phyloP scores from a whole-genome alignment of 2,329 filamentous ascomycete genomes.

The Teratosphaeria nubilosa region DNA sequence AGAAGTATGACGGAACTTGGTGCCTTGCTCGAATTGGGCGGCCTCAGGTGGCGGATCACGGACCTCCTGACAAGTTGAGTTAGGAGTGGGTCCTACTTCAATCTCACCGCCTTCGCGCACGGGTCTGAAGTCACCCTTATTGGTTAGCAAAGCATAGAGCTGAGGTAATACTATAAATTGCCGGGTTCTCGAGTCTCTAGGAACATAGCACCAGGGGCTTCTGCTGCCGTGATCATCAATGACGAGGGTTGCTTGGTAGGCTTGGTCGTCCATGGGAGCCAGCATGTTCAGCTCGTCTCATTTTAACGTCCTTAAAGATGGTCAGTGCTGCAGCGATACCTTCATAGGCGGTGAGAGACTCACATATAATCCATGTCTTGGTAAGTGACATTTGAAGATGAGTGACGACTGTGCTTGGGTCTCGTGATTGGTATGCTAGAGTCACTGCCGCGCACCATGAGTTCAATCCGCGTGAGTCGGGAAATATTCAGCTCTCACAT shows the following conservation, averaged over 20 bases:
- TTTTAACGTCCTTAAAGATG: background rate
- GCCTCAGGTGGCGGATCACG: background rate
- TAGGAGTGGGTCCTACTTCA: background rate
- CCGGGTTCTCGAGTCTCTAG: background rate
- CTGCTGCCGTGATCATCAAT: background rate
- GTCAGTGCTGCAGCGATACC: too few relatives aligned
- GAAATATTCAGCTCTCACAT: too few relatives aligned
- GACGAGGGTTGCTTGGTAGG: background rate
- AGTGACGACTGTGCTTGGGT: too few relatives aligned
- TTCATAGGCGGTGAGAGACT: too few relatives aligned
- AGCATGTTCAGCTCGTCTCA: background rate
- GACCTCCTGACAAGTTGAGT: background rate
- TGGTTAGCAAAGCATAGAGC: background rate
- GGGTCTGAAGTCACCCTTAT: background rate
- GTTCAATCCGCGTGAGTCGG: too few relatives aligned
- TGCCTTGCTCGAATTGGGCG: background rate
- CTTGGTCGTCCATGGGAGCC: background rate
- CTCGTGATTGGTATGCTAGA: too few relatives aligned
- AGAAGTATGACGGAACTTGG: background rate
- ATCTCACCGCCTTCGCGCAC: background rate
- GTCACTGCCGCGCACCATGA: too few relatives aligned
- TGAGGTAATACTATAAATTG: background rate
- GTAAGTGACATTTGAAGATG: too few relatives aligned
- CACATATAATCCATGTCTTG: too few relatives aligned
- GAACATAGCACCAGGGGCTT: background rate